A percentile compares a stretch with the other conserved stretches of the same genome.
Evolutionary conservation across 345 rosid species (phyloP).

Genomic region (Syzygium grande): DNA sequence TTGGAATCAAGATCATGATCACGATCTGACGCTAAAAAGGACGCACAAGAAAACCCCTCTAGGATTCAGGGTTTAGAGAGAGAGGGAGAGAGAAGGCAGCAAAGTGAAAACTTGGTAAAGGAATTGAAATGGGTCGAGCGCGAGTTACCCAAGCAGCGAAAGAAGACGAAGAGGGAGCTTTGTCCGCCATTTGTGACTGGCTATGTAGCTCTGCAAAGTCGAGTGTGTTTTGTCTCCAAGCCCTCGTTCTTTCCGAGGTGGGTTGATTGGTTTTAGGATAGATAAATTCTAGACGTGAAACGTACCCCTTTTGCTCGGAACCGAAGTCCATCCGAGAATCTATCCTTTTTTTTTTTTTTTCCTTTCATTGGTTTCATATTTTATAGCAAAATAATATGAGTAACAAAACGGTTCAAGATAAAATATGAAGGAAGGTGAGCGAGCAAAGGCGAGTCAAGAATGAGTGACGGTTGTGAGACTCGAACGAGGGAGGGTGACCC

Average conservation of each 20-base stretch:
- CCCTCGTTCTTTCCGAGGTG: neutral
- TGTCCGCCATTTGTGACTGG: neutral
- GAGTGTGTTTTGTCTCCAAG: neutral
- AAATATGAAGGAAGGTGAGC: no score
- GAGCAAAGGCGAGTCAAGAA: no score
- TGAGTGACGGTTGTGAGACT: no score
- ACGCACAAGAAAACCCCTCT: neutral
- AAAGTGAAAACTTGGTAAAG: neutral
- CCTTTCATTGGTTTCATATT: no score
- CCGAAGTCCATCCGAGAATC: no score
- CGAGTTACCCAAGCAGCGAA: neutral
- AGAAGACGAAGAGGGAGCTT: constrained; percentile 1
- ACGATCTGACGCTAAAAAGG: neutral
- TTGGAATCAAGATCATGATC: rapidly evolving
- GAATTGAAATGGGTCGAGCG: neutral
- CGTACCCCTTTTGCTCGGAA: no score
- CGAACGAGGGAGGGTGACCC: no score
- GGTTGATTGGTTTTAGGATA: no score
- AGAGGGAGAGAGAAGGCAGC: neutral
- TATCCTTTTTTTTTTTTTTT: no score
- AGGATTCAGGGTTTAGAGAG: neutral
- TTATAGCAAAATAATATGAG: no score
- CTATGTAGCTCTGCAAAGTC: neutral
- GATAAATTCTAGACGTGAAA: no score
- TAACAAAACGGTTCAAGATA: no score